Percentiles rank a stretch among this genome's conserved stretches.
Conservation (phyloP, 1,284 basidiomycete species). For the Sporisorium reilianum region DNA sequence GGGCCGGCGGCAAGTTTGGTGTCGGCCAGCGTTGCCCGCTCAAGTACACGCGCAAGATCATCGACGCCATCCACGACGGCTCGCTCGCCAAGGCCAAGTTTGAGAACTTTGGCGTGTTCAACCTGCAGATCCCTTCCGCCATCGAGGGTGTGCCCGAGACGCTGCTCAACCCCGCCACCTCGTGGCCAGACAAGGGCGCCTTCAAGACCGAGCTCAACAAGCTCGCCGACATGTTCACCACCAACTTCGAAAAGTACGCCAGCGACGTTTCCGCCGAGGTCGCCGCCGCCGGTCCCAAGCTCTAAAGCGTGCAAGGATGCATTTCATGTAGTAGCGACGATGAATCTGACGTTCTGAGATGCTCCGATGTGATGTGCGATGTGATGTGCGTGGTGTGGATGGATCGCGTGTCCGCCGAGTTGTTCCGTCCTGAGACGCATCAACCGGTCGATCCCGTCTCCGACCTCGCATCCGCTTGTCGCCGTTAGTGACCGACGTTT, state of each 20-base stretch:
- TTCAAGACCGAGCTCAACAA: conserved; percentile 67
- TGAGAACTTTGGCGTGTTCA: conserved; percentile 77
- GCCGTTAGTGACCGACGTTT: no score
- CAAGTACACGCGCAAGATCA: conserved; percentile 86
- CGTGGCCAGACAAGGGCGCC: conserved; percentile 61
- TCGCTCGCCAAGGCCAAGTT: conserved; percentile 86
- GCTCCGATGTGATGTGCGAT: no score
- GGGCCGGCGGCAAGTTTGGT: conserved; percentile 95
- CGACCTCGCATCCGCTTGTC: no score
- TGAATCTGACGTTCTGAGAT: no score
- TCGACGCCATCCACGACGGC: conserved; percentile 96
- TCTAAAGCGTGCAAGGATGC: no score
- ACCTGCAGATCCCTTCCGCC: conserved; percentile 62
- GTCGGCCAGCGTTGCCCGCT: conserved; percentile 70
- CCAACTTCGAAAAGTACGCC: conserved; percentile 67
- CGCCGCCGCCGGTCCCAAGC: conserved; percentile 61
- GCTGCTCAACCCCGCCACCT: conserved; percentile 61
- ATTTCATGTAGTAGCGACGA: no score
- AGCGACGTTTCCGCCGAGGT: conserved; percentile 64
- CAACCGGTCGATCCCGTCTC: no score
- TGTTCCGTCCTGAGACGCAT: no score
- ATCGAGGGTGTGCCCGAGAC: conserved; percentile 61
- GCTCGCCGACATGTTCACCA: conserved; percentile 68
- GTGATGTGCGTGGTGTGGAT: no score
- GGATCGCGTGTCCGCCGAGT: no score